These are phyloP conservation scores for Penicillium sp. DNA, from an alignment of 2,329 filamentous ascomycete genomes.

Conservation along the genomic window DNA sequence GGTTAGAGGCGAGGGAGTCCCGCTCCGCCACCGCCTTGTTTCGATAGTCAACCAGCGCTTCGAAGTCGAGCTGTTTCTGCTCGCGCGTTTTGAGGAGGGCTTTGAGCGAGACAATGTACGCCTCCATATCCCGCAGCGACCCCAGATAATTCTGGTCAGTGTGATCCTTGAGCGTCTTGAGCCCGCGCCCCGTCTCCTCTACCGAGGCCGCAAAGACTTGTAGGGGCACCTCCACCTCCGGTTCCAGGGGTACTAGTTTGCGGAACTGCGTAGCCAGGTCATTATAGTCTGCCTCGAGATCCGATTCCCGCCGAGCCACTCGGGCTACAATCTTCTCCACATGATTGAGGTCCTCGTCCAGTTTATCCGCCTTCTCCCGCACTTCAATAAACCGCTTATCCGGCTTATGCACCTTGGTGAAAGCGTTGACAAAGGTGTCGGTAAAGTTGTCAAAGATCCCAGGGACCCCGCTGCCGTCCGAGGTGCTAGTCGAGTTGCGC, in stretches of 20 bases:
- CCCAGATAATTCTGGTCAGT: conserved; percentile 95
- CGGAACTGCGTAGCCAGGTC: conserved; percentile 93
- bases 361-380: conserved; percentile 80
- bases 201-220: conserved; percentile 80
- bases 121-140: conserved; percentile 86
- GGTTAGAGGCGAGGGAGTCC: conserved; percentile 64
- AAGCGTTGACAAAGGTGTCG: conserved; percentile 93
- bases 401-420: conserved; percentile 90
- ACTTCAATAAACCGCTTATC: conserved; percentile 93
- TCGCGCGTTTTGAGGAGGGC: conserved; percentile 83
- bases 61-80: conserved; percentile 95
- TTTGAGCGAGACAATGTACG: conserved; percentile 81
- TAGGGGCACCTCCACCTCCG: conserved; percentile 70
- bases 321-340: conserved; percentile 90
- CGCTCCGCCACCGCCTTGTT: conserved; percentile 81
- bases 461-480: conserved; percentile 38
- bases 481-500: conserved; percentile 50
- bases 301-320: conserved; percentile 75
- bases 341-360: conserved; percentile 84
- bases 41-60: conserved; percentile 89
- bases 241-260: conserved; percentile 80
- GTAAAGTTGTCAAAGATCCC: conserved; percentile 90
- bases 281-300: conserved; percentile 77
- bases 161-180: conserved; percentile 73
- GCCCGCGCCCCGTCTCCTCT: conserved; percentile 69